Conservation (phyloP, 805 yeast species). For the Yamadazyma sp. region DNA sequence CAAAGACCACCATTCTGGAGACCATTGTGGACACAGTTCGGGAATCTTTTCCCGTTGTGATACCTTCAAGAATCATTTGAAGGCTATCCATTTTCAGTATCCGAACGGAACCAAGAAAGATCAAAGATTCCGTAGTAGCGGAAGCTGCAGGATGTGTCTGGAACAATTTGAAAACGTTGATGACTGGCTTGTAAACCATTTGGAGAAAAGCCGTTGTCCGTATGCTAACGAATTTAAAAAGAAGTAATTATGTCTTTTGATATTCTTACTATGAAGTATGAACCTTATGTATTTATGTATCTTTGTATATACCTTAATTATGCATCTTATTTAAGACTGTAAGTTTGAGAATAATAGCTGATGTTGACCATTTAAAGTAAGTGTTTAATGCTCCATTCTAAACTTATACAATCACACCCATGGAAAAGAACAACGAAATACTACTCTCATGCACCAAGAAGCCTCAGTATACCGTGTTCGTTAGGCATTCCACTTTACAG, state of each 20-base stretch:
- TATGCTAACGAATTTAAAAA: conserved; percentile 17
- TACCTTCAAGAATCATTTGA: conserved; percentile 86
- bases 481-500: too few species aligned
- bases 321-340: too few species aligned
- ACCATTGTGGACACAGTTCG: conserved; percentile 67
- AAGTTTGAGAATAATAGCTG: too few species aligned
- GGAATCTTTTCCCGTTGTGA: conserved; percentile 90
- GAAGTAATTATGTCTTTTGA: conserved; percentile 8
- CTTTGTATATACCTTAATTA: too few species aligned
- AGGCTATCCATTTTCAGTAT: conserved; percentile 85
- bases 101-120: conserved; percentile 84
- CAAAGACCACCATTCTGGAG: conserved; percentile 31
- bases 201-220: conserved; percentile 51
- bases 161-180: conserved; percentile 65
- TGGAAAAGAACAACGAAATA: too few species aligned
- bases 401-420: too few species aligned
- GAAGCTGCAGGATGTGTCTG: conserved; percentile 79
- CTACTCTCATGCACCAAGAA: too few species aligned
- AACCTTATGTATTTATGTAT: conserved; percentile 6
- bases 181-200: conserved; percentile 75
- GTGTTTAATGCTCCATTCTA: too few species aligned
- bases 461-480: too few species aligned
- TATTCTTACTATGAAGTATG: too few species aligned
- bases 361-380: too few species aligned
- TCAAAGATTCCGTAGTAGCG: conserved; percentile 65